Evolutionary conservation across 106 monocot species (phyloP).

Genomic region (Dendrobium chrysotoxum): DNA sequence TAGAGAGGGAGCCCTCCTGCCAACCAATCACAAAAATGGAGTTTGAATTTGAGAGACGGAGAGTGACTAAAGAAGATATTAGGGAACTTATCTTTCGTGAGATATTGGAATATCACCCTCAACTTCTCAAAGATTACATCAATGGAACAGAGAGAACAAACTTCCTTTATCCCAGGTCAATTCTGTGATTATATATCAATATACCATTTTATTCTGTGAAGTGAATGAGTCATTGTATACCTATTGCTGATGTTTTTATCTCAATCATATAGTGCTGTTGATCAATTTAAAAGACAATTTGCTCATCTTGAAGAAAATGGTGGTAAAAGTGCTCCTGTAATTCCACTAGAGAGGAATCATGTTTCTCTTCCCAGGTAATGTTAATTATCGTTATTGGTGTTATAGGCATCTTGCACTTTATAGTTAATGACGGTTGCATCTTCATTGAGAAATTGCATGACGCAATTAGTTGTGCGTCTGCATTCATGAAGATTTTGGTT

Average conservation of each 20-base stretch:
- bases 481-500: not conserved
- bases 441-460: not conserved
- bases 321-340: conserved; percentile 56
- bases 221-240: not conserved
- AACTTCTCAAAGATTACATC: conserved; percentile 72
- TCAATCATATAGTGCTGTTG: conserved; percentile 67
- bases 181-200: conserved; percentile 2
- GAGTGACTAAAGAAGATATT: conserved; percentile 79
- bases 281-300: conserved; percentile 88
- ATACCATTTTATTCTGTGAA: not conserved
- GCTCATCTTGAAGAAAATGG: conserved; percentile 84
- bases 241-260: not conserved
- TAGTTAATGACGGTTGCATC: not conserved
- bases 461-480: not conserved
- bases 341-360: conserved; percentile 76
- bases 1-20: conserved; percentile 85
- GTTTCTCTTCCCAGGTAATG: conserved; percentile 83
- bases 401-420: not conserved
- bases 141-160: conserved; percentile 64
- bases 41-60: conserved; percentile 89
- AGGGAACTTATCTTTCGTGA: conserved; percentile 83
- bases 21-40: conserved; percentile 87
- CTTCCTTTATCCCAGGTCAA: conserved; percentile 82
- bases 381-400: not conserved
- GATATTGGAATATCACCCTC: conserved; percentile 92